phyloP scores from a whole-genome alignment of 2,329 filamentous ascomycete species.

The Phyllosticta ampelicida region DNA sequence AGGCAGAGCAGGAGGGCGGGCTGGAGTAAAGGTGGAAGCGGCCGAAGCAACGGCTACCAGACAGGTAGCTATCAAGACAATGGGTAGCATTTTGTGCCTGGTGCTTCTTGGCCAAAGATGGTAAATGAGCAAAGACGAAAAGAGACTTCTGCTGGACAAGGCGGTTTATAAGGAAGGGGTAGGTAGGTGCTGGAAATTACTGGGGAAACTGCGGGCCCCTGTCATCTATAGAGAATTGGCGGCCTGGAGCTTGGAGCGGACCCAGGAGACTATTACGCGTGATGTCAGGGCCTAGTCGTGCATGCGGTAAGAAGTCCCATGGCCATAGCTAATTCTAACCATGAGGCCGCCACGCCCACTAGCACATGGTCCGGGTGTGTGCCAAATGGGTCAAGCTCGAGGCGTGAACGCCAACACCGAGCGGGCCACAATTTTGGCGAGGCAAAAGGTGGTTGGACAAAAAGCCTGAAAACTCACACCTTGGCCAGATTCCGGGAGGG shows the following conservation, averaged over 20 bases:
- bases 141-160: neutral
- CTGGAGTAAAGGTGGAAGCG: conserved; percentile 55
- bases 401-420: neutral
- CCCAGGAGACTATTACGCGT: conserved; percentile 10
- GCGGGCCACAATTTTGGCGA: conserved; percentile 1
- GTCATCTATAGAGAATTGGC: conserved; percentile 2
- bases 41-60: conserved; percentile 2
- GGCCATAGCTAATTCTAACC: conserved; percentile 3
- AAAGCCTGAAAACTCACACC: neutral
- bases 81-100: conserved; percentile 6
- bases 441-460: conserved; percentile 3
- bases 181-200: conserved; percentile 3
- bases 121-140: conserved; percentile 4
- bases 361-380: conserved; percentile 8
- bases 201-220: conserved; percentile 5
- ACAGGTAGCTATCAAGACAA: conserved; percentile 4
- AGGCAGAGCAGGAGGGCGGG: conserved; percentile 57
- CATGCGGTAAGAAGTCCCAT: conserved; percentile 9
- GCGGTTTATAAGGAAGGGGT: conserved; percentile 4
- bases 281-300: conserved; percentile 10
- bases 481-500: neutral
- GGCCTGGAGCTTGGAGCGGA: conserved; percentile 1
- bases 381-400: conserved; percentile 1
- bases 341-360: conserved; percentile 2
- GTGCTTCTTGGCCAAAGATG: conserved; percentile 3